Evolutionary conservation across 352 stramenopile species (phyloP).

Genomic region (Pythium coloratum): DNA sequence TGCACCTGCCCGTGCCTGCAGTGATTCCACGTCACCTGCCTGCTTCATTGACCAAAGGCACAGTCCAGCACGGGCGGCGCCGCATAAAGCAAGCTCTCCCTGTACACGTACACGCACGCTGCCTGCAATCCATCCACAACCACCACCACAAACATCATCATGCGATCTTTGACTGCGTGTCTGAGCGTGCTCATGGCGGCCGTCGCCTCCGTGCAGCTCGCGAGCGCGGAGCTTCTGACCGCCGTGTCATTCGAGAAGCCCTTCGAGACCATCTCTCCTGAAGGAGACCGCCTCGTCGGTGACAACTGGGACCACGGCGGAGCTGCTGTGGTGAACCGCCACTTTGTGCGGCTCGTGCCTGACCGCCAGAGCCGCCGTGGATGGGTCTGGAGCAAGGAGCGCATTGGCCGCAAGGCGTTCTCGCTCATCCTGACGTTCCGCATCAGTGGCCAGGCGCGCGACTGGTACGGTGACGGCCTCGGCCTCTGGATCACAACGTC

Average conservation of each 20-base stretch:
- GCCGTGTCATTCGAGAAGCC: constrained; percentile 77
- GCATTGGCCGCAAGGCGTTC: constrained; percentile 63
- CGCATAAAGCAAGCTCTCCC: not conserved
- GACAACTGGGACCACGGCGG: constrained; percentile 62
- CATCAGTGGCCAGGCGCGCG: constrained; percentile 75
- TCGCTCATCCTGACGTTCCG: constrained; percentile 79
- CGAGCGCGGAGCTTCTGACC: constrained; percentile 39
- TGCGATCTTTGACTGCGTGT: constrained; percentile 14
- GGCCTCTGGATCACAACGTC: constrained; percentile 78
- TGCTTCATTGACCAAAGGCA: constrained; percentile 4
- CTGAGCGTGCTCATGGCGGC: constrained; percentile 17
- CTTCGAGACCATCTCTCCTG: constrained; percentile 68
- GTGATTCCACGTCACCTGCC: constrained; percentile 27
- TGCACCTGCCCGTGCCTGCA: not conserved
- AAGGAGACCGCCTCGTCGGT: constrained; percentile 58
- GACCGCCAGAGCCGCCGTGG: constrained; percentile 80
- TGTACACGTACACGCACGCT: not conserved
- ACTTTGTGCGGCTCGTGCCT: constrained; percentile 81
- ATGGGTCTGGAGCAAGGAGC: constrained; percentile 72
- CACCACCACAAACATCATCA: not conserved
- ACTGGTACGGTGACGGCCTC: constrained; percentile 79
- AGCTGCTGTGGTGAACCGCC: constrained; percentile 65
- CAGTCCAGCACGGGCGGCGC: not conserved
- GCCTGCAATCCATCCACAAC: constrained; percentile 1
- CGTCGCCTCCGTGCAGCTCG: constrained; percentile 23